Conservation (phyloP, 805 yeast species). For the Metschnikowia hibisci region DNA sequence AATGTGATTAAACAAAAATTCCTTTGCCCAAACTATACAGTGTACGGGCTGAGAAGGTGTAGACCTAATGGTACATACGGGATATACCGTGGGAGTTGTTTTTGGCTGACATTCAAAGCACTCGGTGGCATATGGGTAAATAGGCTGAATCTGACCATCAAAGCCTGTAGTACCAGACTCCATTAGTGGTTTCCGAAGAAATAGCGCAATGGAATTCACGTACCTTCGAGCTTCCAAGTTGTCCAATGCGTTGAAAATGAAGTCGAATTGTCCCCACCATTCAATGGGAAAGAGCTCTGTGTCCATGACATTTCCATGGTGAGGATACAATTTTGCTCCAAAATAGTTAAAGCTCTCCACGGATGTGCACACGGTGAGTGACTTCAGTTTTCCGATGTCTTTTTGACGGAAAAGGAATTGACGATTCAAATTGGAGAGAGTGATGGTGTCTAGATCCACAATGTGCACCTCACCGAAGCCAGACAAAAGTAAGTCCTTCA, state of each 20-base stretch:
- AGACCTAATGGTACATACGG: conserved; percentile 94
- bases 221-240: conserved; percentile 88
- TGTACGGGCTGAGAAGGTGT: conserved; percentile 97
- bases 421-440: conserved; percentile 84
- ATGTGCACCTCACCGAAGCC: conserved; percentile 86
- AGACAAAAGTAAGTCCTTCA: conserved; percentile 73
- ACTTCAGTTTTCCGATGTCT: conserved; percentile 86
- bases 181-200: conserved; percentile 69
- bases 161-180: conserved; percentile 96
- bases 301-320: conserved; percentile 87
- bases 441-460: conserved; percentile 95
- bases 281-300: conserved; percentile 60
- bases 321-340: conserved; percentile 62
- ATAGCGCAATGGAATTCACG: conserved; percentile 79
- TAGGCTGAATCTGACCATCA: conserved; percentile 92
- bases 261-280: conserved; percentile 72
- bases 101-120: conserved; percentile 91
- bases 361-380: conserved; percentile 78
- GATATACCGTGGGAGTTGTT: conserved; percentile 84
- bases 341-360: conserved; percentile 67
- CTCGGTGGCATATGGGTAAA: conserved; percentile 75
- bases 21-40: conserved; percentile 97
- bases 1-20: conserved; percentile 76
- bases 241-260: conserved; percentile 89
- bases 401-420: conserved; percentile 87